Base-by-base conservation (phyloP, 495 filamentous ascomycete species). In the Clavariopsis aquatica region DNA sequence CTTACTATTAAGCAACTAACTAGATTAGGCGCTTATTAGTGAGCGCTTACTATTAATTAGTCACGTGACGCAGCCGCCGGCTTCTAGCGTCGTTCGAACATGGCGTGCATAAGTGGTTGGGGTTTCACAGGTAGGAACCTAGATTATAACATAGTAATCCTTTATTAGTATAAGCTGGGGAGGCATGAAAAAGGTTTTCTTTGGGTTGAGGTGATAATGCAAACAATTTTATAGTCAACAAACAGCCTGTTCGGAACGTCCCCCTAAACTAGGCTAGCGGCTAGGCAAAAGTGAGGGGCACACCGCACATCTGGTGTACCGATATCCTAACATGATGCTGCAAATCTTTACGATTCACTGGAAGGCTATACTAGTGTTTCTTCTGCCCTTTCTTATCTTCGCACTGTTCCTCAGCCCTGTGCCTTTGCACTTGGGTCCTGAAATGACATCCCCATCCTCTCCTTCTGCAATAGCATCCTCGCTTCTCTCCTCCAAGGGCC, bases 371-470 rank as follows among this genome's bases (percentile, higher is more conserved):
- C 34, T 54, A 24, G 9, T 5, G 5, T 4, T 28, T 5, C 4
- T 27, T 43, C 23, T 52, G 29, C 27, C 24, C 15, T 6, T 59
- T 19, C 19, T 62, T 15, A 23, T 34, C 6, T 1, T 49, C 4
- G 12, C 57, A 3, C 6, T 57, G 26, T 29, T 12, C 31, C 23
- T 22, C 26, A 36, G 13, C 20, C 31, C 23, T 36, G 20, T 31
- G 22, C 9, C 31, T 47, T 31, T 41, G 24, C 5, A 56, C 1
- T n/a, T n/a, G n/a, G n/a, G n/a, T n/a, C 34, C 26, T 8, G 5
- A 3, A 26, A 67, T 67, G 64, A 22, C 64, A 41, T 6, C 49
- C n/a, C 22, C 64, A 45, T 36, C 65, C 8, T 58, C 65, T 23
- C 59, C 59, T 26, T 15, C 22, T 2, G 13, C 45, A 13, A 38